Evolutionary conservation across 2,329 filamentous ascomycete species (phyloP).

Genomic region (Rhinocladiella mackenziei): DNA sequence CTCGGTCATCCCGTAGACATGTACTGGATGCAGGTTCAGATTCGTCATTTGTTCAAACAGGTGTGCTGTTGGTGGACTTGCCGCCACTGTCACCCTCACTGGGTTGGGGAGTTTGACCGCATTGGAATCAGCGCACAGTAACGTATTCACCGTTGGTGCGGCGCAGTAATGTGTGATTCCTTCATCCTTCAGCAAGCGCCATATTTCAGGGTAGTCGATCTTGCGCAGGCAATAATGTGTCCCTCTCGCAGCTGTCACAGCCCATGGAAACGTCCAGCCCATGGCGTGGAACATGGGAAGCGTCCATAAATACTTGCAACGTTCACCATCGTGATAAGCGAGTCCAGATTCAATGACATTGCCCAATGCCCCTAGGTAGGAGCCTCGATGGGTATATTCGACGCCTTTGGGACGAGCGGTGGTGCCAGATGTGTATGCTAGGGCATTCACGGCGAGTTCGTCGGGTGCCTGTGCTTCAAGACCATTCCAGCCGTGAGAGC

Average conservation of each 20-base stretch:
- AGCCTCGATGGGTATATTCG: constrained; percentile 81
- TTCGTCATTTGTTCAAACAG: constrained; percentile 89
- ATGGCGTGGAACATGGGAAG: constrained; percentile 77
- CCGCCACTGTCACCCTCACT: constrained; percentile 87
- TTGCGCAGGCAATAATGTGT: constrained; percentile 93
- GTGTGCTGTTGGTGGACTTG: constrained; percentile 81
- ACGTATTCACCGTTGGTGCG: constrained; percentile 91
- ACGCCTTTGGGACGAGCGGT: constrained; percentile 91
- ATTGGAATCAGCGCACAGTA: constrained; percentile 76
- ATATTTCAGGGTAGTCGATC: constrained; percentile 91
- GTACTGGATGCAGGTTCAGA: constrained; percentile 83
- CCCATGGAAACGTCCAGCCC: constrained; percentile 85
- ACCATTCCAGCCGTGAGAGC: constrained; percentile 69
- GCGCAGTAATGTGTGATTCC: constrained; percentile 92
- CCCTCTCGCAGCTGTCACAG: constrained; percentile 87
- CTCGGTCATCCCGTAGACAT: constrained; percentile 84
- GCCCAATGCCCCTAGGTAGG: constrained; percentile 76
- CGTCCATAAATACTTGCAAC: constrained; percentile 85
- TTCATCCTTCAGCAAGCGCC: constrained; percentile 81
- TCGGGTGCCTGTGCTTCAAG: constrained; percentile 66
- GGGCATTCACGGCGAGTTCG: constrained; percentile 77
- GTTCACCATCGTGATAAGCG: constrained; percentile 59
- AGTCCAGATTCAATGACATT: constrained; percentile 88
- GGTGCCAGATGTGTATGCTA: constrained; percentile 92
- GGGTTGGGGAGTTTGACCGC: constrained; percentile 65